Conservation (phyloP, 352 stramenopile species). For the Phytophthora melonis region DNA sequence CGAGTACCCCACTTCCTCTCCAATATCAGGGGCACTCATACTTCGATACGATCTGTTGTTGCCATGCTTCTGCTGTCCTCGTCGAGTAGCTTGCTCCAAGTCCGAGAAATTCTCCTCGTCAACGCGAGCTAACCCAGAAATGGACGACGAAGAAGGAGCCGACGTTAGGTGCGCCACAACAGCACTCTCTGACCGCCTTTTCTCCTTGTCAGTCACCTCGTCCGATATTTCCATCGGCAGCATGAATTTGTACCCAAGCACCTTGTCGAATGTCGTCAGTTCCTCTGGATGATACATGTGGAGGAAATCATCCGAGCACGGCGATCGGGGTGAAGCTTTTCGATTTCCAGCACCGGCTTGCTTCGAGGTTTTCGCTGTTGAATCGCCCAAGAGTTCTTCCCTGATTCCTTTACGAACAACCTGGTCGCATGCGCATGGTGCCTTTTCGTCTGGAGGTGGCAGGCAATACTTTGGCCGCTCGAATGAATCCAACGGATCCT, state of each 20-base stretch:
- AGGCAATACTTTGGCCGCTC: conserved; percentile 59
- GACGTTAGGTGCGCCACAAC: conserved; percentile 59
- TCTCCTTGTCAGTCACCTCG: conserved; percentile 62
- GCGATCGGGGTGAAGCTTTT: conserved; percentile 31
- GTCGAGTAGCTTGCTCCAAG: conserved; percentile 34
- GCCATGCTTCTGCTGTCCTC: conserved; percentile 33
- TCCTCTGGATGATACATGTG: conserved; percentile 90
- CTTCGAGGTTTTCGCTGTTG: conserved; percentile 1
- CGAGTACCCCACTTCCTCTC: conserved; percentile 59
- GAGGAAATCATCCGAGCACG: conserved; percentile 77
- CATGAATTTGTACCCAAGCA: conserved; percentile 91
- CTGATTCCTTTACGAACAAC: conserved; percentile 32
- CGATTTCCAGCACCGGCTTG: conserved; percentile 19
- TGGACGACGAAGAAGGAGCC: conserved; percentile 55
- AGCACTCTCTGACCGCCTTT: conserved; percentile 52
- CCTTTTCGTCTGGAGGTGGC: conserved; percentile 32
- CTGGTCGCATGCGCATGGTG: conserved; percentile 32
- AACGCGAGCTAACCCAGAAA: conserved; percentile 42
- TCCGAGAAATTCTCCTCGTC: conserved; percentile 65
- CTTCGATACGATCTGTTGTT: conserved; percentile 61
- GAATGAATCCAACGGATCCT: conserved; percentile 79
- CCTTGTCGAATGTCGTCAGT: conserved; percentile 88
- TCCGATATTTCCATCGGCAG: conserved; percentile 80
- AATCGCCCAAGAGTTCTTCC: conserved; percentile 6
- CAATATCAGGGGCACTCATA: conserved; percentile 82